Evolutionary conservation across 306 rosid species (phyloP), one percentile per base, ranked within the genome.

Genomic region (Carpinus fangiana): DNA sequence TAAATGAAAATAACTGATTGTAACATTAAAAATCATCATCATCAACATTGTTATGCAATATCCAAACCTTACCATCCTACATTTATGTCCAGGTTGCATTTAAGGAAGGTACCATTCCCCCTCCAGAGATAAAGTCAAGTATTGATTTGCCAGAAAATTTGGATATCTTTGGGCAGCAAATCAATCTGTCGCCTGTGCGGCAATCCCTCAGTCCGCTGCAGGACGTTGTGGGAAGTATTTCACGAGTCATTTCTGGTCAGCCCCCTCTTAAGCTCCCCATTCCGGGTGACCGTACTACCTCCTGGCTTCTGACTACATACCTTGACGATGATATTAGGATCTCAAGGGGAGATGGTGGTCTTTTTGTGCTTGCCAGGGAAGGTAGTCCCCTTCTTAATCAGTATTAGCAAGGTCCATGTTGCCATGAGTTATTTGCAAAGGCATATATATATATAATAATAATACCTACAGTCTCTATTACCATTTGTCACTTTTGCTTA

Each of bases 331-430:
- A 92, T 84, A 81, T 94, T 12, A 85, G 98, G 76, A 92, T 94
- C 87, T 92, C 98, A 12, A 92, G 90, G 83, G 98, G 98, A 4
- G 98, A 95, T 73, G 98, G 98, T 3, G 98, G 98, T 81, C 88
- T 95, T 62, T 95, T 95, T 79, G 82, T 95, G 77, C 96, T 95
- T 68, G 97, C 92, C 17, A 90, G 82, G 80, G 97, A 92, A 81
- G 98, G 98, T 74, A 92, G 95, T 57, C 83, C 89, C 73, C 91
- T 95, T 80, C 90, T 92, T 70, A 81, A 86, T 78, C 75, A 86
- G 82, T 88, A 2, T 0, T 31, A 87, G 82, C 78, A 48, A 74
- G 81, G 72, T 79, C 77, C 50, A 78, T 72, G 6, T 46, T 73
- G 41, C 52, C 3, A 11, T 53, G 62, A 59, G 50, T 71, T n/a